These are phyloP conservation scores for Tetrapyrgos nigripes DNA, from an alignment of 1,284 basidiomycete genomes.

Conservation along the genomic window DNA sequence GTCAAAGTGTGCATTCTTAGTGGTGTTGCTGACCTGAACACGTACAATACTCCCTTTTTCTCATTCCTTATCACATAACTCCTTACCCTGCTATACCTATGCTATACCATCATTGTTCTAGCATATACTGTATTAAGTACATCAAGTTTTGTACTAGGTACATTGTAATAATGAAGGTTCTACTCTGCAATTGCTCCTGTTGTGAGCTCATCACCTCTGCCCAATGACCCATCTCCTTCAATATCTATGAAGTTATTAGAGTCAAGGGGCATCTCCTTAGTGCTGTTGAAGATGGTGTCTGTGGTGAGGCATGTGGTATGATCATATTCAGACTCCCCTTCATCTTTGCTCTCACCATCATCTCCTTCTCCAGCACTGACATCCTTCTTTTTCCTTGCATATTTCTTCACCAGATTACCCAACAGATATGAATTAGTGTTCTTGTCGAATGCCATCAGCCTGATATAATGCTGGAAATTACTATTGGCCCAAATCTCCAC, in stretches of 20 bases:
- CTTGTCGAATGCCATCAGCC: constrained; percentile 28
- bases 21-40: too few relatives aligned
- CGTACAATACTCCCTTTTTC: too few relatives aligned
- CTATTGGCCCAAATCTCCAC: constrained; percentile 21
- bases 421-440: constrained; percentile 25
- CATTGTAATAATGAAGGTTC: too few relatives aligned
- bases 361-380: not conserved
- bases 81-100: too few relatives aligned
- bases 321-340: too few relatives aligned
- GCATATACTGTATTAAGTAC: too few relatives aligned
- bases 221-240: constrained; percentile 12
- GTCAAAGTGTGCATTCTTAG: too few relatives aligned
- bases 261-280: constrained; percentile 9
- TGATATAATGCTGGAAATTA: constrained; percentile 28
- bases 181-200: too few relatives aligned
- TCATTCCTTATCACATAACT: too few relatives aligned
- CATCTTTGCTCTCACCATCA: not conserved
- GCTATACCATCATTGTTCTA: too few relatives aligned
- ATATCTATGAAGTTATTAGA: constrained; percentile 8
- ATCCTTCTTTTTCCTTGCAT: not conserved
- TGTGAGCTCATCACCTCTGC: constrained; percentile 15
- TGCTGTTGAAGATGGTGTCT: constrained; percentile 9
- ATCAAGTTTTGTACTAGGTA: too few relatives aligned
- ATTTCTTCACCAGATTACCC: constrained; percentile 6
- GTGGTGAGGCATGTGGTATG: too few relatives aligned